phyloP scores from a whole-genome alignment of 305 asterid genomes.

The Salvia sclarea region DNA sequence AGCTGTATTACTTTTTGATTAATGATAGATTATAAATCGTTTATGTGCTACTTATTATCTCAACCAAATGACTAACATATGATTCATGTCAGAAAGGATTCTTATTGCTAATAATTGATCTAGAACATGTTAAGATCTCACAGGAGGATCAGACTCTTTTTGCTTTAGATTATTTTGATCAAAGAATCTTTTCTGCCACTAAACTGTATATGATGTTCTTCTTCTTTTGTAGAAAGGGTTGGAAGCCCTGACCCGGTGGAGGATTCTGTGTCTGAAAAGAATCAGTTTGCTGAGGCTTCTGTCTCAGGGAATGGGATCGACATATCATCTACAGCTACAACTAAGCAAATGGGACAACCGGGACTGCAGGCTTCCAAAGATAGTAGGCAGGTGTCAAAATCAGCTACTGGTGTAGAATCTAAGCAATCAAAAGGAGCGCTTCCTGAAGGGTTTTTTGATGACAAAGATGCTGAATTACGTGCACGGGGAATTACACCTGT shows the following conservation, averaged over 20 bases:
- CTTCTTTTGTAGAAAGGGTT: slow-evolving; percentile 36
- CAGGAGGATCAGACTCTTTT: slow-evolving; percentile 12
- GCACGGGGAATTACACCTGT: slow-evolving; percentile 89
- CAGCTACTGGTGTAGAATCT: slow-evolving; percentile 47
- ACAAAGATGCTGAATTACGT: slow-evolving; percentile 88
- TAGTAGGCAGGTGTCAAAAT: slow-evolving; percentile 36
- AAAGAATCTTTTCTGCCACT: not conserved
- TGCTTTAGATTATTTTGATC: slow-evolving; percentile 25
- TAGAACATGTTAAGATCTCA: not conserved
- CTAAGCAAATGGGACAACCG: slow-evolving; percentile 32
- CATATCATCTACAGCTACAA: slow-evolving; percentile 30
- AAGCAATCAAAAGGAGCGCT: slow-evolving; percentile 72
- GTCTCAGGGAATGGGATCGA: slow-evolving; percentile 42
- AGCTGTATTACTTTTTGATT: slow-evolving; percentile 14
- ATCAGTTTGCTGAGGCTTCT: slow-evolving; percentile 39
- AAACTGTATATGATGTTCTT: slow-evolving; percentile 25
- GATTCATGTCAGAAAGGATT: slow-evolving; percentile 9
- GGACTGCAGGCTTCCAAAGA: slow-evolving; percentile 41
- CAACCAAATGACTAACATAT: slow-evolving; percentile 10
- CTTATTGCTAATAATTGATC: not conserved
- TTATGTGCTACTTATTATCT: not conserved
- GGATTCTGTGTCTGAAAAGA: slow-evolving; percentile 38
- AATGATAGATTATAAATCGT: not conserved
- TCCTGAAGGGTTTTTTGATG: slow-evolving; percentile 87
- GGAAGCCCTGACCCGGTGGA: slow-evolving; percentile 36